Evolutionary conservation across 257 asterid genomes (phyloP).

Genomic region (Solanum arcanum): DNA sequence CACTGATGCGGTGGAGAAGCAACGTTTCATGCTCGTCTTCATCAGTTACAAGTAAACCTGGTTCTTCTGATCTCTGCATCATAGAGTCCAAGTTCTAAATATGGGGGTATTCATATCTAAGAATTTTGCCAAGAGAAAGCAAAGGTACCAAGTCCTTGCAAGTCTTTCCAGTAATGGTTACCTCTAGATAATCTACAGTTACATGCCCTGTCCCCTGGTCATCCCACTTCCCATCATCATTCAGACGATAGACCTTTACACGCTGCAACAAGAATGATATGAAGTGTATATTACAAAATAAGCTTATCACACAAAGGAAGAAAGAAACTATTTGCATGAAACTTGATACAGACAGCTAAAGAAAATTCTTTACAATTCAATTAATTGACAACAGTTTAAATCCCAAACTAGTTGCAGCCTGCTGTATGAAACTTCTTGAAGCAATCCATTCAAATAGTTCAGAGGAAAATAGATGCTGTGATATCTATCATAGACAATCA

Average conservation of each 20-base stretch:
- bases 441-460: background rate
- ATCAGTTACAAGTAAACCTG: constrained; percentile 65
- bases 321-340: background rate
- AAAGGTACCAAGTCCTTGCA: background rate
- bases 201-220: constrained; percentile 99
- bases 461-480: background rate
- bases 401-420: background rate
- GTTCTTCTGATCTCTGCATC: constrained; percentile 75
- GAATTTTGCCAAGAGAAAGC: background rate
- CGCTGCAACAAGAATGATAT: constrained; percentile 38
- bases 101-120: background rate
- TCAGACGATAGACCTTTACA: constrained; percentile 88
- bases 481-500: background rate
- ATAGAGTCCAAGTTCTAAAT: background rate
- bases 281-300: background rate
- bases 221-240: constrained; percentile 95
- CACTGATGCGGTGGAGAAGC: constrained; percentile 67
- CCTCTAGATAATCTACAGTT: constrained; percentile 84
- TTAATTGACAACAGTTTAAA: background rate
- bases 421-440: background rate
- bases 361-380: background rate
- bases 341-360: background rate
- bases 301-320: background rate
- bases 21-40: constrained; percentile 82
- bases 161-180: background rate